Conservation (phyloP, 2,329 filamentous ascomycete species). For the Didymella arachidicola region DNA sequence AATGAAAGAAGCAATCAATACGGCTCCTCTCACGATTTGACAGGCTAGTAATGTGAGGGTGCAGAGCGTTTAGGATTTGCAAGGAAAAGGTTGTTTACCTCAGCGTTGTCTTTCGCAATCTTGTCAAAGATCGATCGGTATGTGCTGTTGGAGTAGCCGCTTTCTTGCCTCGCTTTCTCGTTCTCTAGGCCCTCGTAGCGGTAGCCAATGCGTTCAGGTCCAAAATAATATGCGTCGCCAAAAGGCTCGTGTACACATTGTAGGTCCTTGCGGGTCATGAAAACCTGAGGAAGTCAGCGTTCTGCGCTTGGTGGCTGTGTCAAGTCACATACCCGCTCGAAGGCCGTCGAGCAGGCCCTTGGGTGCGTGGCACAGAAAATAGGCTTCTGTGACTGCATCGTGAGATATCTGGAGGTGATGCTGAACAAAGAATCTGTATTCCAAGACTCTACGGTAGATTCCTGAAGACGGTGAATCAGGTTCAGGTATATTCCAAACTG, state of each 20-base stretch:
- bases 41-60: background rate
- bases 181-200: constrained; percentile 77
- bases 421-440: constrained; percentile 30
- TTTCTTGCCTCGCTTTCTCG: constrained; percentile 59
- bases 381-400: constrained; percentile 71
- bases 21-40: background rate
- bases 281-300: constrained; percentile 63
- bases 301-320: background rate
- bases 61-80: constrained; percentile 19
- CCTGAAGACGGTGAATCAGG: constrained; percentile 14
- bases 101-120: constrained; percentile 73
- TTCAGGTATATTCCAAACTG: constrained; percentile 43
- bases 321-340: constrained; percentile 76
- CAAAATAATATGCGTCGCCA: constrained; percentile 95
- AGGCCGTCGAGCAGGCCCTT: constrained; percentile 93
- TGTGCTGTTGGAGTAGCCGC: constrained; percentile 73
- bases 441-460: constrained; percentile 31
- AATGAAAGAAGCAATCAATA: constrained; percentile 4
- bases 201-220: constrained; percentile 82
- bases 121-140: constrained; percentile 79
- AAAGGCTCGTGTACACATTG: constrained; percentile 94
- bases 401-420: constrained; percentile 24
- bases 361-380: constrained; percentile 96
- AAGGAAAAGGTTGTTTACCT: constrained; percentile 65
- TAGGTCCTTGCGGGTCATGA: constrained; percentile 91